These are phyloP conservation scores for Nelumbo lutea DNA, from an alignment of 164 flowering plant genomes.

Conservation along the genomic window DNA sequence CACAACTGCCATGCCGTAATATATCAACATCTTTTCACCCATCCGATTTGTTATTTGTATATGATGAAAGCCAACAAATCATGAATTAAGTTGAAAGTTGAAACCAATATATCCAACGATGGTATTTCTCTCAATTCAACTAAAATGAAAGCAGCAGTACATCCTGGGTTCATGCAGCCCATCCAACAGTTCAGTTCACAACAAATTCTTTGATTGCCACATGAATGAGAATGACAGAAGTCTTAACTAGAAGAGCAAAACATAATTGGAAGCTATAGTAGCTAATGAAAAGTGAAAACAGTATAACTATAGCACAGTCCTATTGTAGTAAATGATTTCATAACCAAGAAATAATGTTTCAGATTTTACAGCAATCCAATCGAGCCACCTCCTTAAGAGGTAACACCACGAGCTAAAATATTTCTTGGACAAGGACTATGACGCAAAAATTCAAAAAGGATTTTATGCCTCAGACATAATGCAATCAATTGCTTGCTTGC, in stretches of 20 bases:
- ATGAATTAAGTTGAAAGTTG: too few species aligned
- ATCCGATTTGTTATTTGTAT: too few species aligned
- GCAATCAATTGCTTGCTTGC: slow-evolving; percentile 93
- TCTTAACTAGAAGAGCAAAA: neutral
- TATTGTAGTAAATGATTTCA: slow-evolving; percentile 1
- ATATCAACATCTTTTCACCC: too few species aligned
- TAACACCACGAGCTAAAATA: neutral
- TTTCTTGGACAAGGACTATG: neutral
- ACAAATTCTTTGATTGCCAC: neutral
- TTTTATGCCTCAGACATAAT: slow-evolving; percentile 51
- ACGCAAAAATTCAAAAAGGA: neutral
- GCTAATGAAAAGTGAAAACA: neutral
- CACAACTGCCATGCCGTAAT: too few species aligned
- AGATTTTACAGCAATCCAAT: neutral
- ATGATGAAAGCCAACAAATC: too few species aligned
- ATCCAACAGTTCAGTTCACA: too few species aligned
- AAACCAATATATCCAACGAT: too few species aligned
- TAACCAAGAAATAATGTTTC: neutral
- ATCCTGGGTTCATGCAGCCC: neutral
- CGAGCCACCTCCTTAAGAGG: neutral
- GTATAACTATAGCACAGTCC: neutral
- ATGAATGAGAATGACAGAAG: neutral
- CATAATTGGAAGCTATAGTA: slow-evolving; percentile 6
- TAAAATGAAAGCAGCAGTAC: neutral
- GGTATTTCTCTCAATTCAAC: too few species aligned